Conservation (phyloP, 2,329 filamentous ascomycete species). For the Calonectria crousiana region DNA sequence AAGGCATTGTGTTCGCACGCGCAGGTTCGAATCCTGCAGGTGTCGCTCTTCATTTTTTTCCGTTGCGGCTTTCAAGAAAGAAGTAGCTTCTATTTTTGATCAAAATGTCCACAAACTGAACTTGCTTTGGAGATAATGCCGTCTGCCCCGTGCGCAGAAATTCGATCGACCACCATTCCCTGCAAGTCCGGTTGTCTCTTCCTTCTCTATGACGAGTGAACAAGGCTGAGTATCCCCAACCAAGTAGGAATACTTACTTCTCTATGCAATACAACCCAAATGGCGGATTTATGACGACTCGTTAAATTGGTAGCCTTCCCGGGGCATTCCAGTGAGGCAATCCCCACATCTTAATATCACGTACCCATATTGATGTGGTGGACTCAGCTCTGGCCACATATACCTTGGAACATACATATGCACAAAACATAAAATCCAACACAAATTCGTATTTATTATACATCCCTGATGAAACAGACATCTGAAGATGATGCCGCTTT, state of each 20-base stretch:
- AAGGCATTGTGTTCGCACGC: conserved; percentile 27
- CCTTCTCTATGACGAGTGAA: not conserved
- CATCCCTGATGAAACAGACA: not conserved
- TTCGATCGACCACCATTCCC: not conserved
- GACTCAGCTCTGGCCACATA: not conserved
- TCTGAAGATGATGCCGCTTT: not conserved
- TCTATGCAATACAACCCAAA: not conserved
- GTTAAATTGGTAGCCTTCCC: not conserved
- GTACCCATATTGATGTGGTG: not conserved
- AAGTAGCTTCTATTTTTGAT: not conserved
- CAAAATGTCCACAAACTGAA: not conserved
- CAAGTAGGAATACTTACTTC: not conserved
- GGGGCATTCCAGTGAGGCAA: not conserved
- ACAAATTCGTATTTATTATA: not conserved
- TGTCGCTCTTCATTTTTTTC: not conserved
- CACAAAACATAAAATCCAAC: not conserved
- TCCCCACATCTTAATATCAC: not conserved
- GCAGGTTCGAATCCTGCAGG: conserved; percentile 27
- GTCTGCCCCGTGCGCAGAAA: not conserved
- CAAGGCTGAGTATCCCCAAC: not conserved
- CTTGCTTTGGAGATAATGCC: not conserved
- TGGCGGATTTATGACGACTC: not conserved
- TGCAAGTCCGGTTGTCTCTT: not conserved
- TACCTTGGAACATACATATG: not conserved
- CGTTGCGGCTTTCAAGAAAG: not conserved